Evolutionary conservation across 2,329 filamentous ascomycete genomes (phyloP).

Genomic region (Chaetoscypha palmicola): DNA sequence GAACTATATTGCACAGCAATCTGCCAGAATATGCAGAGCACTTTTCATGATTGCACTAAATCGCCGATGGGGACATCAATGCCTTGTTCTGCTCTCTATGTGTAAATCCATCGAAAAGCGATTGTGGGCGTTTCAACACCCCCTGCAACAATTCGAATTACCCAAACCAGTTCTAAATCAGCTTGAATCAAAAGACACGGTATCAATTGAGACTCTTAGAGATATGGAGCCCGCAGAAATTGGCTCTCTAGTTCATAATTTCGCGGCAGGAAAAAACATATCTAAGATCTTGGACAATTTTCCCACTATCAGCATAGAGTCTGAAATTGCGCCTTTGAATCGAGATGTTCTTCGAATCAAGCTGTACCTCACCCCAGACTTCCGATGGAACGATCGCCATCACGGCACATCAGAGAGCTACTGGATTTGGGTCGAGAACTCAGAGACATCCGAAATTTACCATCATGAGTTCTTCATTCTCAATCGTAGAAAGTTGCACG

Average conservation of each 20-base stretch:
- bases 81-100: constrained; percentile 79
- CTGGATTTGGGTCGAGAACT: constrained; percentile 99
- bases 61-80: constrained; percentile 91
- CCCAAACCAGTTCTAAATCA: constrained; percentile 76
- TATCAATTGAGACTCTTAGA: constrained; percentile 73
- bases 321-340: constrained; percentile 92
- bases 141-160: constrained; percentile 89
- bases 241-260: constrained; percentile 83
- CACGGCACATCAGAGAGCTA: constrained; percentile 94
- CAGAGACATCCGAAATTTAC: constrained; percentile 94
- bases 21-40: constrained; percentile 86
- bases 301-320: constrained; percentile 82
- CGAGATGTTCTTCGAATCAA: constrained; percentile 89
- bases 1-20: constrained; percentile 92
- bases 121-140: constrained; percentile 92
- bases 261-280: constrained; percentile 76
- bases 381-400: constrained; percentile 87
- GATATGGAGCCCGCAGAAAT: constrained; percentile 95
- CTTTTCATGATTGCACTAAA: constrained; percentile 98
- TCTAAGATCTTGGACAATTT: constrained; percentile 81
- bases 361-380: constrained; percentile 80
- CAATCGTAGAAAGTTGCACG: constrained; percentile 79
- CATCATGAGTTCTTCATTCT: constrained; percentile 97
- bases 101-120: constrained; percentile 97
- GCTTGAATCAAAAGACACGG: constrained; percentile 71